These are phyloP conservation scores for Clonostachys rosea DNA, from an alignment of 2,329 filamentous ascomycete species.

Conservation along the genomic window DNA sequence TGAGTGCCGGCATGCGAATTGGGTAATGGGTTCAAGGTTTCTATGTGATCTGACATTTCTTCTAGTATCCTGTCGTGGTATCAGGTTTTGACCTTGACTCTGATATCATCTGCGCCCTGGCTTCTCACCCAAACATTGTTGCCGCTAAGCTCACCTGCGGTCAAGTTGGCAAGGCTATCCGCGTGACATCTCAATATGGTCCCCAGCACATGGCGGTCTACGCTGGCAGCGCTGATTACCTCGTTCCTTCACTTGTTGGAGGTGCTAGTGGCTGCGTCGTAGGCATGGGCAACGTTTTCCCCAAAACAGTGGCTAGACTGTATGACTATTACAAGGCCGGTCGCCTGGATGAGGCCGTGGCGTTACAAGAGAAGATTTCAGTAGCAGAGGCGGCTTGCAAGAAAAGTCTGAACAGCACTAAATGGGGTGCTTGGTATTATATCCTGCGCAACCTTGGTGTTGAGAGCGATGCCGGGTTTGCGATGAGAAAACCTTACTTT, in stretches of 20 bases:
- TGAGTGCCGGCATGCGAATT: not conserved
- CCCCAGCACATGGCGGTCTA: slow-evolving; percentile 34
- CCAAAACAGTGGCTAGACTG: slow-evolving; percentile 29
- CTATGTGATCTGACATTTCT: not conserved
- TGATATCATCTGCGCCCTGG: slow-evolving; percentile 52
- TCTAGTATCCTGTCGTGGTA: slow-evolving; percentile 53
- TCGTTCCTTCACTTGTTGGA: slow-evolving; percentile 29
- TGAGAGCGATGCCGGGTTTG: slow-evolving; percentile 23
- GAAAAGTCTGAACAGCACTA: slow-evolving; percentile 38
- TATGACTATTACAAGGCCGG: slow-evolving; percentile 34
- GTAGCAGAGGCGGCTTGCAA: slow-evolving; percentile 46
- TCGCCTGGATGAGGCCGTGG: slow-evolving; percentile 25
- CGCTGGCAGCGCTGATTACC: slow-evolving; percentile 36
- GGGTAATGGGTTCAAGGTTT: too few species aligned
- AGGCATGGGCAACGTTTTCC: slow-evolving; percentile 41
- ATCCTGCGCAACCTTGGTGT: slow-evolving; percentile 30
- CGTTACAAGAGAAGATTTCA: slow-evolving; percentile 34
- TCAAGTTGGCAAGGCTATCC: slow-evolving; percentile 65
- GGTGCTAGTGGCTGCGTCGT: slow-evolving; percentile 36
- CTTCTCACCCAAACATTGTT: slow-evolving; percentile 60
- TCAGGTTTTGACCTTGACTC: slow-evolving; percentile 62
- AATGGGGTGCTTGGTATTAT: slow-evolving; percentile 38
- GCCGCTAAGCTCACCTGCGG: slow-evolving; percentile 66
- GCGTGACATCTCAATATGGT: slow-evolving; percentile 34
- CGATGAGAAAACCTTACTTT: slow-evolving; percentile 36